A percentile compares a stretch with the other conserved stretches of the same genome.
Conservation (phyloP, 106 monocot genomes). For the Apostasia ramifera region DNA sequence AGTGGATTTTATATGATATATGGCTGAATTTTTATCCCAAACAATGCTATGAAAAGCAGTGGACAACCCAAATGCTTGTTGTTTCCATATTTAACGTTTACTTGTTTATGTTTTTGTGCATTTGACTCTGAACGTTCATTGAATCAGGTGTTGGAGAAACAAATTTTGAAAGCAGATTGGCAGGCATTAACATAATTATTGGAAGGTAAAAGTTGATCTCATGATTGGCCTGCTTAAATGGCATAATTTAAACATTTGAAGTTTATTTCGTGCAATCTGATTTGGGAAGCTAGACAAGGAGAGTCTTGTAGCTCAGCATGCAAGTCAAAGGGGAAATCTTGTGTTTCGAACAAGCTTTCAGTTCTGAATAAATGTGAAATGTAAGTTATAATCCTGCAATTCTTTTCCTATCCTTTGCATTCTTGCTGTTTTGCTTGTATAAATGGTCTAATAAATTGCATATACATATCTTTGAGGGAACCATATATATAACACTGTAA, state of each 20-base stretch:
- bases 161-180: constrained; percentile 45
- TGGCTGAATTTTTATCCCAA: too few relatives aligned
- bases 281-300: constrained; percentile 45
- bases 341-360: constrained; percentile 76
- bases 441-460: not conserved
- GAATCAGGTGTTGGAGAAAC: constrained; percentile 23
- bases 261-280: constrained; percentile 6
- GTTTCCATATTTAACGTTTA: not conserved
- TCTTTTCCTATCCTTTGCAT: not conserved
- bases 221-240: not conserved
- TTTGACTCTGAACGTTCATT: not conserved
- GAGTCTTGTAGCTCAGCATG: constrained; percentile 78
- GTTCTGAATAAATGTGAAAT: constrained; percentile 77
- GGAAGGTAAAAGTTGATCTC: constrained; percentile 43
- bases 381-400: constrained; percentile 46
- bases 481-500: too few relatives aligned
- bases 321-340: constrained; percentile 67
- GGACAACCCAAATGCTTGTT: too few relatives aligned
- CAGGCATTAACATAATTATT: constrained; percentile 55
- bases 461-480: too few relatives aligned
- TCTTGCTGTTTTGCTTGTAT: constrained; percentile 1
- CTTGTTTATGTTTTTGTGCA: not conserved
- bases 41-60: too few relatives aligned
- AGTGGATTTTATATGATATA: too few relatives aligned
- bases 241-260: not conserved